These are phyloP conservation scores for Cicer chorassanicum DNA, from an alignment of 306 rosid genomes.

Conservation along the genomic window DNA sequence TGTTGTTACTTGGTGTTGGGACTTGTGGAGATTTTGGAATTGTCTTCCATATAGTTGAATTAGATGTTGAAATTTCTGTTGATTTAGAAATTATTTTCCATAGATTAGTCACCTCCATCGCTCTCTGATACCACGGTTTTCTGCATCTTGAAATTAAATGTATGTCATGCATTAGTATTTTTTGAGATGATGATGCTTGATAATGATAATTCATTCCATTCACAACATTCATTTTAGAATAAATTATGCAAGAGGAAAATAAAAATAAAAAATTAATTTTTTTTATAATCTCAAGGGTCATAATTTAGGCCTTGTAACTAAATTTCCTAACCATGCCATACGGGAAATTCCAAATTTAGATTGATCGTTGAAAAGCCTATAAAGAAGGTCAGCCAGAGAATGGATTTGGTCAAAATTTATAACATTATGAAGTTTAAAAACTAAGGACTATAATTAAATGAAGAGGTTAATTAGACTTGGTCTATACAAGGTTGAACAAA, in stretches of 20 bases:
- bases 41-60: conserved; percentile 57
- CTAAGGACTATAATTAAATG: background rate
- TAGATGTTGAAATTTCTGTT: conserved; percentile 44
- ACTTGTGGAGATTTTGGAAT: conserved; percentile 58
- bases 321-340: conserved; percentile 27
- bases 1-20: conserved; percentile 35
- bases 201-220: conserved; percentile 29
- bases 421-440: conserved; percentile 2
- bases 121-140: conserved; percentile 97
- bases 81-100: conserved; percentile 69
- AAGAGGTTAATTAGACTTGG: conserved; percentile 37
- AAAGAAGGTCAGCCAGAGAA: conserved; percentile 35
- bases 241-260: conserved; percentile 2
- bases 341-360: conserved; percentile 43
- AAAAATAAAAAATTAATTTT: background rate
- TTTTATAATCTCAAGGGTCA: background rate
- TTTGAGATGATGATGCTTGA: conserved; percentile 6
- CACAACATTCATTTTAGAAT: conserved; percentile 41
- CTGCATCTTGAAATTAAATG: conserved; percentile 46
- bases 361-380: conserved; percentile 39
- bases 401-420: conserved; percentile 39
- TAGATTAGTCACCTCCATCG: conserved; percentile 61
- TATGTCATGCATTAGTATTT: conserved; percentile 41
- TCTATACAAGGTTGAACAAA: conserved; percentile 23
- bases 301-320: conserved; percentile 33